Base-by-base conservation (phyloP, 495 filamentous ascomycete genomes). In the Cairneyella variabilis region DNA sequence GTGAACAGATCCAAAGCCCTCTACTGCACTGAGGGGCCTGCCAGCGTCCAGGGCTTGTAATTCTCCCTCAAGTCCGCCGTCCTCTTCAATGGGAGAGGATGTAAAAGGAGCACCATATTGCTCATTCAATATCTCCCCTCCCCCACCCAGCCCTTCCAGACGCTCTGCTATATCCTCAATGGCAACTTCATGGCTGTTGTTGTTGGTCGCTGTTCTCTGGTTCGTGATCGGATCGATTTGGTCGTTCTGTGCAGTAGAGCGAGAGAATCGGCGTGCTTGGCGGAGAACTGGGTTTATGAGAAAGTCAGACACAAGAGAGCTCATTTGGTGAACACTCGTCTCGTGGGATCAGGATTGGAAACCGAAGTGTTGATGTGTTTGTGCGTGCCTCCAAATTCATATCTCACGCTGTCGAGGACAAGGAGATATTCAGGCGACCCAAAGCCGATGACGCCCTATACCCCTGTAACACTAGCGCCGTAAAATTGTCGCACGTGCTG, bases 281-380 rank as follows among this genome's bases (percentile, higher is more conserved):
- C 85, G 85, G 62, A 89, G 72, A 64, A 89, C 86, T 46, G 87
- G 83, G 58, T 88, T 86, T 63, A 89, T 84, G 55, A 91, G 68
- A 60, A 90, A 83, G 26, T 89, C 85, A 38, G 78, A 77, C 51
- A 92, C 78, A 51, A 88, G 76, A 65, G 77, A 82, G 71, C 76
- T 83, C 89, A 91, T 93, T 74, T 71, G 73, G 66, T 64, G 38
- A 51, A 38, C 47, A 53, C 48, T 26, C 11, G 26, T 21, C 43
- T 63, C 42, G 47, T 53, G 38, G 45, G 51, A 9, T 39, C 34
- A 28, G 3, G 25, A 21, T 43, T 32, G n/a, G 28, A 48, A 39
- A 42, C 46, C 34, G 46, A 20, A 10, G 25, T 22, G 22, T 21
- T 44, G 17, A 46, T 25, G 38, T 34, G 36, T 9, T 25, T 30